These are phyloP conservation scores for Rhizophora apiculata DNA, from an alignment of 345 rosid genomes.

Conservation along the genomic window DNA sequence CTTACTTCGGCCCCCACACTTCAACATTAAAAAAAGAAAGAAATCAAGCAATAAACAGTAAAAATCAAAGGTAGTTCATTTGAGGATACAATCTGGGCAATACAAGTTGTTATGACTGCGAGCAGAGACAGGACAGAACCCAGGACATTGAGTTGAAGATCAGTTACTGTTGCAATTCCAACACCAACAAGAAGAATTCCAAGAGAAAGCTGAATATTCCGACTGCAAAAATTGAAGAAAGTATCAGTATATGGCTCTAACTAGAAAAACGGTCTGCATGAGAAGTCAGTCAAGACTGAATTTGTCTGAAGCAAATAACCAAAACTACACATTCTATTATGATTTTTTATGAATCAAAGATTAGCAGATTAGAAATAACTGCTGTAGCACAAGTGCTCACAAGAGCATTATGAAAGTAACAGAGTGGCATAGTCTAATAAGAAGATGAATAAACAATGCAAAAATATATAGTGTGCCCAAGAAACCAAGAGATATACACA, in stretches of 20 bases:
- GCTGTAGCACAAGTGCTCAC: not conserved
- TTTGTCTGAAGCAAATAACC: not conserved
- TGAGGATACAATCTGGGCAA: slow-evolving; percentile 98
- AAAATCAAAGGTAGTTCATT: slow-evolving; percentile 19
- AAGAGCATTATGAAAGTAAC: not conserved
- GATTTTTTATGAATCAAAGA: not conserved
- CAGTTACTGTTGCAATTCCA: slow-evolving; percentile 98
- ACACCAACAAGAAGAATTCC: slow-evolving; percentile 91
- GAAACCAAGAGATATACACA: not conserved
- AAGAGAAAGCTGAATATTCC: slow-evolving; percentile 75
- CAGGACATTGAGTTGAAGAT: slow-evolving; percentile 92
- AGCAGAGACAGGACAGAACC: slow-evolving; percentile 91
- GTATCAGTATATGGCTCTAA: slow-evolving; percentile 21
- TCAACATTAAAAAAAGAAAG: not conserved
- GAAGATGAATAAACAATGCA: not conserved
- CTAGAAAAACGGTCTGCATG: not conserved
- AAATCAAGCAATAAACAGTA: slow-evolving; percentile 17
- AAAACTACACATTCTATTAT: not conserved
- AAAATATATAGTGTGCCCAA: not conserved
- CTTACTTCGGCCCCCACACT: slow-evolving; percentile 4
- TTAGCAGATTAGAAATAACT: not conserved
- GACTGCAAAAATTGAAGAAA: slow-evolving; percentile 50
- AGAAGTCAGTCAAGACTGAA: not conserved
- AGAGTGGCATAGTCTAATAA: not conserved
- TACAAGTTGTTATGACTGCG: slow-evolving; percentile 91